Evolutionary conservation across 257 asterid genomes (phyloP), one percentile per base, ranked within the genome.

Genomic region (Jasminum sambac): DNA sequence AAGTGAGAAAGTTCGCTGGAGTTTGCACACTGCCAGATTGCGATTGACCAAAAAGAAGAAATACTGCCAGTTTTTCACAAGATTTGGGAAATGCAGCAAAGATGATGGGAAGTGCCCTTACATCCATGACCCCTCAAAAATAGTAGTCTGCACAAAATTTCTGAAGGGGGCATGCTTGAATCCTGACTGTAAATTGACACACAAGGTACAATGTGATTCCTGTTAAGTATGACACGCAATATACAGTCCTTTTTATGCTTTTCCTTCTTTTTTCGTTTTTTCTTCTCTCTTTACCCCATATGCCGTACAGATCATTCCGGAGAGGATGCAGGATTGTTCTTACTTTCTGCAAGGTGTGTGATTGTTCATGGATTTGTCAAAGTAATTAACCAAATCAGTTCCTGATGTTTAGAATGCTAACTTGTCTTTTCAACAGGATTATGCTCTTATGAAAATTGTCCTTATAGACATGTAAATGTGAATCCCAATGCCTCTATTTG

Each of bases 291-390:
- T 76, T 64, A 55, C 66, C 36, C 52, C 55, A 69, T 57, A 23
- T 58, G 9, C 61, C 71, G 11, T 84, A 84, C 77, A 89, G 99
- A 93, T 95, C 71, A 87, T 95, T 57, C 96, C 98, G 16, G 98
- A 95, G 83, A 86, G 98, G 82, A 95, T 95, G 99, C 91, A 88
- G 83, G 99, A 91, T 77, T 95, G 99, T 79, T 89, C 97, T 23
- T 95, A 89, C 77, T 95, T 89, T 80, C 76, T 91, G 78, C 94
- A 86, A 88, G 97, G 99, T 95, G 68, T 66, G 77, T 41, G 60
- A 67, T 72, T 14, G 63, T 42, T 63, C 64, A 66, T 80, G 2
- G 44, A 7, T 61, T 41, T 60, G 16, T 39, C 11, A 6, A 39
- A 46, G 36, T 67, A 36, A 1, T 63, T 48, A 69, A 69, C 57